phyloP scores from a whole-genome alignment of 495 filamentous ascomycete genomes.

The Aspergillus coremiiformis region DNA sequence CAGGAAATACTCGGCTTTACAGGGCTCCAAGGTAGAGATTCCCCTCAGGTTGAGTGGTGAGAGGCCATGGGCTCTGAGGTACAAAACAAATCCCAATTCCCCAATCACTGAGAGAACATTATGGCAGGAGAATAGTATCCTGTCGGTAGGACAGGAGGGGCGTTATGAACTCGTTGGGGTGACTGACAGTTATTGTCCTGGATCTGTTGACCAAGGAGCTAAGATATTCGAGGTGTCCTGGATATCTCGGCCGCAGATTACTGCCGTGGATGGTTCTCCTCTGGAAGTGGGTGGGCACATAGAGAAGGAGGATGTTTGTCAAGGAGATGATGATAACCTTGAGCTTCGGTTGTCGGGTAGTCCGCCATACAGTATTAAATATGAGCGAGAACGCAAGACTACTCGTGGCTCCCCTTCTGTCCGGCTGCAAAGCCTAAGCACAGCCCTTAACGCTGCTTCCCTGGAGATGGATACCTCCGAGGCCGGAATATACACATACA shows the following conservation, averaged over 20 bases:
- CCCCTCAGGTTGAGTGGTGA: conserved; percentile 79
- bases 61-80: conserved; percentile 71
- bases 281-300: conserved; percentile 45
- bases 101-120: conserved; percentile 43
- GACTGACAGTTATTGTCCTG: conserved; percentile 69
- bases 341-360: conserved; percentile 72
- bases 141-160: conserved; percentile 59
- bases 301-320: conserved; percentile 75
- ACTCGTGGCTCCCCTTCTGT: conserved; percentile 53
- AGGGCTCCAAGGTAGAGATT: conserved; percentile 61
- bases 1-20: conserved; percentile 62
- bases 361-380: conserved; percentile 78
- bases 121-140: conserved; percentile 58
- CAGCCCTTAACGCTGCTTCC: conserved; percentile 60
- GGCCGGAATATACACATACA: conserved; percentile 77
- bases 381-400: conserved; percentile 64
- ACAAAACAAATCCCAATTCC: conserved; percentile 49
- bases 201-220: conserved; percentile 62
- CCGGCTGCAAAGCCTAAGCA: conserved; percentile 59
- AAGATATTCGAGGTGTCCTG: conserved; percentile 73
- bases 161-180: conserved; percentile 72
- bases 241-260: conserved; percentile 71
- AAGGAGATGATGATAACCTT: conserved; percentile 84
- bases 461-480: conserved; percentile 77
- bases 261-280: conserved; percentile 53